These are phyloP conservation scores for Wickerhamomyces sp. DNA, from an alignment of 1,139 yeast genomes.

Conservation along the genomic window DNA sequence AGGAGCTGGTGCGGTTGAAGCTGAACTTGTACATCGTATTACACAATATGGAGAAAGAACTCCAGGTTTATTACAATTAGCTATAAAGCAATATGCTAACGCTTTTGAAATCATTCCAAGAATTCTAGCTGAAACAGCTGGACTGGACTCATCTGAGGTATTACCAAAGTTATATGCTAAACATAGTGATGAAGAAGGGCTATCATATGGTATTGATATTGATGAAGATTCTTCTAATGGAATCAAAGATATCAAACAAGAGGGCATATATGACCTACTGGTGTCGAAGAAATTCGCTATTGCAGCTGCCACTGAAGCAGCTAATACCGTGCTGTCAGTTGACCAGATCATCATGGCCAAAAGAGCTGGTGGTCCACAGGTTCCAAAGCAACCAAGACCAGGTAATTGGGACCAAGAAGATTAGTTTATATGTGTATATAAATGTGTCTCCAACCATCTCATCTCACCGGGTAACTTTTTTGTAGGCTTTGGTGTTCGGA, in stretches of 20 bases:
- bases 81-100: constrained; percentile 89
- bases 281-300: constrained; percentile 84
- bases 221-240: constrained; percentile 66
- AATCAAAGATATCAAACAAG: constrained; percentile 62
- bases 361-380: constrained; percentile 87
- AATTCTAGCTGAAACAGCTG: constrained; percentile 91
- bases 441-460: constrained; percentile 13
- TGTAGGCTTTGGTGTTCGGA: too few relatives aligned
- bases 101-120: constrained; percentile 95
- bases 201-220: constrained; percentile 65
- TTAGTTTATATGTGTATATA: constrained; percentile 28
- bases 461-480: constrained; percentile 8
- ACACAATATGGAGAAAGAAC: constrained; percentile 88
- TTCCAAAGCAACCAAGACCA: constrained; percentile 80
- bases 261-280: constrained; percentile 74
- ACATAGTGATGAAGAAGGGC: constrained; percentile 48
- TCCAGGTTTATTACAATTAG: constrained; percentile 88
- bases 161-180: constrained; percentile 86
- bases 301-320: constrained; percentile 93
- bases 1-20: constrained; percentile 97
- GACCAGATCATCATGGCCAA: constrained; percentile 93
- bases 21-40: constrained; percentile 75
- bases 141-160: constrained; percentile 84
- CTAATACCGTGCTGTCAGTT: constrained; percentile 81
- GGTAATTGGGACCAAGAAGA: constrained; percentile 98